Conservation (phyloP, 225 moss, liverwort and hornwort species). For the Marchantia polymorpha region DNA sequence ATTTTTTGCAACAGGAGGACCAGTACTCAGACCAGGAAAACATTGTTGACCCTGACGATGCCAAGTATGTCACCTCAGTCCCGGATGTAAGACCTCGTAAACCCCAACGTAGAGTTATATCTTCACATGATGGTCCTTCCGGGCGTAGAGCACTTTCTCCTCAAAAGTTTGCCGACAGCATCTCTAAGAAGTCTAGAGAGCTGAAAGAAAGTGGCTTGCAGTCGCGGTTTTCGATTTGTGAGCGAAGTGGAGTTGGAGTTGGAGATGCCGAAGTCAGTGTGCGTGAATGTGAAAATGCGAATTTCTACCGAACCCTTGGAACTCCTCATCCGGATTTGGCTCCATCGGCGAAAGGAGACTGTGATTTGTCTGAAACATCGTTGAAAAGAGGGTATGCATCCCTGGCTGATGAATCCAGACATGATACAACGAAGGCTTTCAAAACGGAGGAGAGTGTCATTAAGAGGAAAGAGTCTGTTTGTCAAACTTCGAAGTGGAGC, state of each 20-base stretch:
- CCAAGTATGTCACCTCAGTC: not conserved
- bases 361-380: not conserved
- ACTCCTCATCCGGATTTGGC: not conserved
- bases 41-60: not conserved
- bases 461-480: not conserved
- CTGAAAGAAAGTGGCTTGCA: not conserved
- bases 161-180: not conserved
- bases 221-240: not conserved
- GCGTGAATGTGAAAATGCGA: no score
- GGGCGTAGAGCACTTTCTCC: not conserved
- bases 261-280: not conserved
- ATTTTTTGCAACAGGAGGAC: not conserved
- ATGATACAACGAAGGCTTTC: no score
- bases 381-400: constrained; percentile 2
- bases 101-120: not conserved
- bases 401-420: not conserved
- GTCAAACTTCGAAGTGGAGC: constrained; percentile 6
- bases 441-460: not conserved
- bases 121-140: not conserved
- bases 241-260: not conserved
- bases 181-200: not conserved
- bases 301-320: not conserved
- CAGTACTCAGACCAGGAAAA: not conserved
- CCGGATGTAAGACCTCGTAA: not conserved
- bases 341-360: no score